Conservation (phyloP, 1,284 basidiomycete species). For the Apiotrichum mycotoxinovorans region DNA sequence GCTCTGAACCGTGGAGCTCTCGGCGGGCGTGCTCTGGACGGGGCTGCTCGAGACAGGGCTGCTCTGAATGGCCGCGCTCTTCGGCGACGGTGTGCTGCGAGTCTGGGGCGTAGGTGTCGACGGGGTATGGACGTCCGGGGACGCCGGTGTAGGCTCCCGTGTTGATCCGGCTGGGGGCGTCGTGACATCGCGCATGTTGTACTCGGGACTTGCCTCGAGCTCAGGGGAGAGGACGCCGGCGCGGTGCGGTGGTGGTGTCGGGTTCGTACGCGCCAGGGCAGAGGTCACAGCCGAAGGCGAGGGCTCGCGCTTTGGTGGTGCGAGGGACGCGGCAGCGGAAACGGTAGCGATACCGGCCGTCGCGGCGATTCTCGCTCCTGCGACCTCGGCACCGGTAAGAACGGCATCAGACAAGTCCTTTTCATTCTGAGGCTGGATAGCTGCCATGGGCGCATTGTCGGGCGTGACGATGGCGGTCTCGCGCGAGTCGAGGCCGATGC, state of each 20-base stretch:
- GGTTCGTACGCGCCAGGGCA: constrained; percentile 12
- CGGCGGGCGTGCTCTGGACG: no score
- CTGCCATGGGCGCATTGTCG: neutral
- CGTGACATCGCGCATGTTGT: constrained; percentile 1
- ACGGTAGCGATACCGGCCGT: neutral
- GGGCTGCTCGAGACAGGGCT: no score
- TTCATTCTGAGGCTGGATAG: neutral
- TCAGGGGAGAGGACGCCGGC: constrained; percentile 3
- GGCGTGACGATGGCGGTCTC: neutral
- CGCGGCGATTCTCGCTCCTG: neutral
- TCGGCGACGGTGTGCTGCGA: neutral
- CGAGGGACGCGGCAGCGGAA: neutral
- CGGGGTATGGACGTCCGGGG: constrained; percentile 2
- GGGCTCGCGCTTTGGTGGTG: constrained; percentile 11
- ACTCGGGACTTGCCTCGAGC: constrained; percentile 1
- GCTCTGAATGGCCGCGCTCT: no score
- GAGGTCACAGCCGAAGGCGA: constrained; percentile 2
- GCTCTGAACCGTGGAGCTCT: neutral
- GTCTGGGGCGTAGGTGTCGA: neutral
- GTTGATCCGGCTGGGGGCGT: neutral
- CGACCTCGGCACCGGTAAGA: neutral
- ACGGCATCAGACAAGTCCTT: neutral
- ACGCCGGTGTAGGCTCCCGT: neutral
- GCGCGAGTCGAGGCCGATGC: neutral
- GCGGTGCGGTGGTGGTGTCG: constrained; percentile 13